A percentile compares a stretch with the other conserved stretches of the same genome.
These are phyloP conservation scores for Cudoniella acicularis DNA, from an alignment of 495 filamentous ascomycete genomes.

Conservation along the genomic window DNA sequence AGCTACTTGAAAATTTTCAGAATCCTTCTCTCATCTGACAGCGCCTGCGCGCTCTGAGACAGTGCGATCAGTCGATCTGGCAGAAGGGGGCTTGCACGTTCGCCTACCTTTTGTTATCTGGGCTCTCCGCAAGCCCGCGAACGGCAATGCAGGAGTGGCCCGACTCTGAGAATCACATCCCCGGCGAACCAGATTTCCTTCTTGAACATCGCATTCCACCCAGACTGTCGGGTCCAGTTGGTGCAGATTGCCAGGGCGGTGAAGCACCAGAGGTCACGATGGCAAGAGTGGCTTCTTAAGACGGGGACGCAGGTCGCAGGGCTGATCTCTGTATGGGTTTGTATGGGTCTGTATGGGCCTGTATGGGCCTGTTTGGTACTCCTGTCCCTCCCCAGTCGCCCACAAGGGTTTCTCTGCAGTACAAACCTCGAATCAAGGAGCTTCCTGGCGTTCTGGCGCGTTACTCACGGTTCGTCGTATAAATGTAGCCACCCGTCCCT, in stretches of 20 bases:
- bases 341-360: too few species aligned
- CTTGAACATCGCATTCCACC: not conserved
- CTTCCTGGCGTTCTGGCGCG: constrained; percentile 11
- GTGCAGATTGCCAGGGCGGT: constrained; percentile 21
- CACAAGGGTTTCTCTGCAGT: constrained; percentile 13
- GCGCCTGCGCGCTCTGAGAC: not conserved
- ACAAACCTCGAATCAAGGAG: constrained; percentile 22
- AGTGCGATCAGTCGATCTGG: not conserved
- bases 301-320: constrained; percentile 22
- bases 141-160: not conserved
- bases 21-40: not conserved
- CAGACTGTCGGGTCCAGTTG: constrained; percentile 13
- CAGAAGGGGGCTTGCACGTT: not conserved
- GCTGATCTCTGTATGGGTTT: constrained; percentile 13
- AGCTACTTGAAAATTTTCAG: not conserved
- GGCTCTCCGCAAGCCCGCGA: not conserved
- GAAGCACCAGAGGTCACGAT: constrained; percentile 17
- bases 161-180: not conserved
- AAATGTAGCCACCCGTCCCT: constrained; percentile 22
- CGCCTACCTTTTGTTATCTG: not conserved
- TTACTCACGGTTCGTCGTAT: constrained; percentile 11
- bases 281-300: not conserved
- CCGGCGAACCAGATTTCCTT: not conserved
- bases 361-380: not conserved
- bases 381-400: not conserved